These are phyloP conservation scores for Cadophora sp. DNA, from an alignment of 2,329 filamentous ascomycete genomes.

Conservation along the genomic window DNA sequence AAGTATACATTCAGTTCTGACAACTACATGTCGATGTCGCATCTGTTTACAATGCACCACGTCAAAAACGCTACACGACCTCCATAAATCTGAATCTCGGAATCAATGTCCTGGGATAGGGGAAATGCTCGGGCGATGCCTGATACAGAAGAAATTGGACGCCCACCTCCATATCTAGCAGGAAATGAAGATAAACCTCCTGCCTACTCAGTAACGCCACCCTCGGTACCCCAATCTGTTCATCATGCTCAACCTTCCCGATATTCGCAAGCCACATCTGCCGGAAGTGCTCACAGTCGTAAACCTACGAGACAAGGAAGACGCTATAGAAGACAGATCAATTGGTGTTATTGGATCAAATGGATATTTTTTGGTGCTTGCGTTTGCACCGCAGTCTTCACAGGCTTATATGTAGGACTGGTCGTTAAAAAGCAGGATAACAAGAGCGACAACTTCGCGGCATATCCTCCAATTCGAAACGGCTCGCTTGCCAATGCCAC, in stretches of 20 bases:
- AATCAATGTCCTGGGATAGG: not conserved
- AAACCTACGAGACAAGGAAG: not conserved
- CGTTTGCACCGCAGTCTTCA: not conserved
- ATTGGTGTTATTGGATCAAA: not conserved
- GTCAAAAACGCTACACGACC: not conserved
- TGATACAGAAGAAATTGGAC: not conserved
- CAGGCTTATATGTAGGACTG: not conserved
- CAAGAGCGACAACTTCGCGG: not conserved
- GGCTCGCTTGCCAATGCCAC: not conserved
- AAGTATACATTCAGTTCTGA: not conserved
- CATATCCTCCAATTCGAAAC: not conserved
- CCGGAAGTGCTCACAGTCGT: not conserved
- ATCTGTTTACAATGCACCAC: not conserved
- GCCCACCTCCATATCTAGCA: not conserved
- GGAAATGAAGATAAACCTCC: not conserved
- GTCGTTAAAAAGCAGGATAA: not conserved
- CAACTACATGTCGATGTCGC: not conserved
- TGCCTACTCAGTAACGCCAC: not conserved
- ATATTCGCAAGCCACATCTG: not conserved
- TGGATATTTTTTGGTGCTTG: not conserved
- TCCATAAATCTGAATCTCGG: not conserved
- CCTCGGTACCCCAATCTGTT: not conserved
- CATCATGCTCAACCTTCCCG: no score
- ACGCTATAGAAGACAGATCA: not conserved
- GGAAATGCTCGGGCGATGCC: not conserved